These are phyloP conservation scores for Saussurea involucrata DNA, from an alignment of 129 eudicot species.

Conservation along the genomic window DNA sequence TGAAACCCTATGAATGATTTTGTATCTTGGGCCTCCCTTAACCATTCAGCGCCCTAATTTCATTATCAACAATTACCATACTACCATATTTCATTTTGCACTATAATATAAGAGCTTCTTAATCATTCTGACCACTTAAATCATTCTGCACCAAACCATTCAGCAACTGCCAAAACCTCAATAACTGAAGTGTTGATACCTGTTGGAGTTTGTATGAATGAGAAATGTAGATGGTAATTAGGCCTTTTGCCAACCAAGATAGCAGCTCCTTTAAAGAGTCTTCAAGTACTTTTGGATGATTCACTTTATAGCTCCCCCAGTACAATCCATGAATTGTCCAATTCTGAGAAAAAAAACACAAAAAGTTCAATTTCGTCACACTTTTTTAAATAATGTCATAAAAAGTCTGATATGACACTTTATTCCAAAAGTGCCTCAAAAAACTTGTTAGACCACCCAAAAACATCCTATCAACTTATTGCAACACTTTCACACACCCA, in stretches of 20 bases:
- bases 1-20: too few species aligned
- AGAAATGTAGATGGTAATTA: constrained; percentile 67
- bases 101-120: too few species aligned
- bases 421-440: neutral
- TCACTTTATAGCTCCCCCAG: constrained; percentile 85
- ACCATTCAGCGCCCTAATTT: too few species aligned
- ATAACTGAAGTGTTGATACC: constrained; percentile 34
- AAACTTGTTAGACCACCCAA: neutral
- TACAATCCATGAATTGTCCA: constrained; percentile 98
- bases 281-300: constrained; percentile 60
- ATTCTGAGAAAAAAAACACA: constrained; percentile 44
- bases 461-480: neutral
- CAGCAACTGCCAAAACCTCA: too few species aligned
- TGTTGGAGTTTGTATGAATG: constrained; percentile 64
- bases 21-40: too few species aligned
- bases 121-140: too few species aligned
- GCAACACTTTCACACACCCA: neutral
- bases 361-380: neutral
- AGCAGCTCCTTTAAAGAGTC: constrained; percentile 79
- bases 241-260: constrained; percentile 77
- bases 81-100: too few species aligned
- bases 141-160: too few species aligned
- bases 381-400: neutral
- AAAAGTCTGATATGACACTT: neutral
- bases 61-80: too few species aligned